Evolutionary conservation across 2,329 filamentous ascomycete species (phyloP).

Genomic region (Cryphonectria japonica): DNA sequence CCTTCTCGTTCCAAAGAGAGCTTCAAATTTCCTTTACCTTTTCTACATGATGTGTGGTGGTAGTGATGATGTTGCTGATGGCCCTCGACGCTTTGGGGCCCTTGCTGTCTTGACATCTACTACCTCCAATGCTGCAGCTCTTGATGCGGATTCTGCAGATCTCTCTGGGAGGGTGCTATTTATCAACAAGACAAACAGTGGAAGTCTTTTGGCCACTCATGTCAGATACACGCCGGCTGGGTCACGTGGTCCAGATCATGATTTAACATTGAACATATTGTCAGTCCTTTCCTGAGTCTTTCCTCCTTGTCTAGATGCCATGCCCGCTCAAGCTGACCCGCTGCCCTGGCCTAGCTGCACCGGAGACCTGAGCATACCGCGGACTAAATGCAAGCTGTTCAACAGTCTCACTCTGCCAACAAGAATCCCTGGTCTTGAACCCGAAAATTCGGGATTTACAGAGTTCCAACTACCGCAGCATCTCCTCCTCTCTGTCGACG

Average conservation of each 20-base stretch:
- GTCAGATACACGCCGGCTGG: conserved; percentile 1
- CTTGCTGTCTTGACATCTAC: conserved; percentile 1
- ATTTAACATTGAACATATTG: conserved; percentile 1
- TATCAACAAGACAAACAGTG: not conserved
- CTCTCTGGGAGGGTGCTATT: not conserved
- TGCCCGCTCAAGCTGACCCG: not conserved
- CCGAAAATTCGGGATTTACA: not conserved
- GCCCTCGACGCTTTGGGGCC: conserved; percentile 8
- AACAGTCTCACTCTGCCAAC: conserved; percentile 2
- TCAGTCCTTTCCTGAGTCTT: not conserved
- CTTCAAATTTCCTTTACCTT: not conserved
- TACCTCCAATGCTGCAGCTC: not conserved
- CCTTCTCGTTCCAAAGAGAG: not conserved
- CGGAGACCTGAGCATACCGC: conserved; percentile 10
- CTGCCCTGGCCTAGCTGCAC: not conserved
- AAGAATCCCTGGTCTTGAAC: not conserved
- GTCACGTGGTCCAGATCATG: not conserved
- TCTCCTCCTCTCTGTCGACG: conserved; percentile 24
- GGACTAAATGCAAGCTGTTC: conserved; percentile 4
- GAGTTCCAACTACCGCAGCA: conserved; percentile 14
- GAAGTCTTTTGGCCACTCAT: conserved; percentile 8
- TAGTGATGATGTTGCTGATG: not conserved
- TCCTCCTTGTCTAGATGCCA: not conserved
- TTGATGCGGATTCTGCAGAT: not conserved
- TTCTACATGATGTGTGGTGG: conserved; percentile 3